These are phyloP conservation scores for Penicillium turbatum DNA, from an alignment of 495 filamentous ascomycete species.

Conservation along the genomic window DNA sequence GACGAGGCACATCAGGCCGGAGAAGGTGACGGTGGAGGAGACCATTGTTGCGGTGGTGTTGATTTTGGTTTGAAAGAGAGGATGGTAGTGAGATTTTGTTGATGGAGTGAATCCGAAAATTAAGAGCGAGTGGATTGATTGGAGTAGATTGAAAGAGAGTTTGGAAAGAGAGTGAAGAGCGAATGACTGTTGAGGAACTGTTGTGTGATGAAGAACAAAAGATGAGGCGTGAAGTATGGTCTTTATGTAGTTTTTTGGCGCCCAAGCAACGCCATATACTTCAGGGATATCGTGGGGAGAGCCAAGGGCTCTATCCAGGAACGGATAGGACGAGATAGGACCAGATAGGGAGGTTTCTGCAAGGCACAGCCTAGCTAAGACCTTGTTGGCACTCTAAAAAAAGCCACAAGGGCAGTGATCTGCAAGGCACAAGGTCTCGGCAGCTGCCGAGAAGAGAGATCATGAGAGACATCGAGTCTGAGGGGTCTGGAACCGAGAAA, in stretches of 20 bases:
- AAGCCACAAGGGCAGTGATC: constrained; percentile 24
- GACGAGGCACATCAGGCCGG: constrained; percentile 35
- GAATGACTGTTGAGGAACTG: constrained; percentile 24
- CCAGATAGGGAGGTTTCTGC: constrained; percentile 15
- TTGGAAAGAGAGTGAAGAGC: constrained; percentile 14
- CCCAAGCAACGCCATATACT: not conserved
- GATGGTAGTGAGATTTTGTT: not conserved
- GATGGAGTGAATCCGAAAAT: constrained; percentile 5
- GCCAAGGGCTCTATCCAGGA: constrained; percentile 20
- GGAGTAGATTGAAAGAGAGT: constrained; percentile 12
- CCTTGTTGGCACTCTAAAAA: constrained; percentile 19
- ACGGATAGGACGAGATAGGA: constrained; percentile 5
- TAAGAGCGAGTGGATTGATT: constrained; percentile 10
- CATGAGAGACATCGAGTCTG: constrained; percentile 17
- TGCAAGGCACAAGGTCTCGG: constrained; percentile 23
- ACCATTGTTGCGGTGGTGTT: constrained; percentile 23
- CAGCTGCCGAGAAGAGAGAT: not conserved
- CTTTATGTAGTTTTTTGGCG: constrained; percentile 27
- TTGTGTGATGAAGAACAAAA: constrained; percentile 19
- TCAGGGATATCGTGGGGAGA: constrained; percentile 14
- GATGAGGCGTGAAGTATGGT: constrained; percentile 9
- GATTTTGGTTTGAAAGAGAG: not conserved
- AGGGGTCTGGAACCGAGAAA: not conserved
- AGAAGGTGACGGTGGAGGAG: constrained; percentile 30
- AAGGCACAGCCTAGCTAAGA: constrained; percentile 22